Percentiles rank a stretch among this genome's conserved stretches.
These are phyloP conservation scores for Nephelium lappaceum DNA, from an alignment of 345 rosid species.

Conservation along the genomic window DNA sequence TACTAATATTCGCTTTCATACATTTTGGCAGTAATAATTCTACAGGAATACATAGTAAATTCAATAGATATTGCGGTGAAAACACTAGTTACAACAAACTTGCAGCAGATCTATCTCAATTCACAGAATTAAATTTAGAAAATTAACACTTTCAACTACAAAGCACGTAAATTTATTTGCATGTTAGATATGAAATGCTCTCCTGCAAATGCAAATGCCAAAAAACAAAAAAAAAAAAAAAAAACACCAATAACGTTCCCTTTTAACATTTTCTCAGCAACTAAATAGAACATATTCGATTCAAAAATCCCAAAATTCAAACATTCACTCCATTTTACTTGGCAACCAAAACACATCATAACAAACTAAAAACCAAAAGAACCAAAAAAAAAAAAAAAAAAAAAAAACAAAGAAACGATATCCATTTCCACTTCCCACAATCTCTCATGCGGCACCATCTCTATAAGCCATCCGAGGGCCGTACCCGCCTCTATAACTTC, in stretches of 20 bases:
- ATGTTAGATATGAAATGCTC: not conserved
- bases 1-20: not conserved
- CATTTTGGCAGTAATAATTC: not conserved
- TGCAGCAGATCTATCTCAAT: not conserved
- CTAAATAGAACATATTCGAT: not conserved
- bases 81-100: not conserved
- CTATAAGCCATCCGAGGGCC: not conserved
- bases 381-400: not conserved
- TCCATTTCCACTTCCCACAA: not conserved
- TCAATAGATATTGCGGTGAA: not conserved
- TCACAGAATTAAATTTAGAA: not conserved
- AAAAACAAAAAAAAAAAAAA: too few species aligned
- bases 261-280: not conserved
- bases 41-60: not conserved
- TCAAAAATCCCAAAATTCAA: not conserved
- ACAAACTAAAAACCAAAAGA: not conserved
- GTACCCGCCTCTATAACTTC: not conserved
- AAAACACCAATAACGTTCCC: not conserved
- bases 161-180: not conserved
- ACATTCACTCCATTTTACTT: not conserved
- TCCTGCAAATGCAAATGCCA: not conserved
- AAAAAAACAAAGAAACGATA: not conserved
- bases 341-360: not conserved
- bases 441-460: not conserved
- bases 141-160: not conserved